A percentile compares a stretch with the other conserved stretches of the same genome.
Conservation (phyloP, 352 stramenopile genomes). For the Globisporangium ultimum region DNA sequence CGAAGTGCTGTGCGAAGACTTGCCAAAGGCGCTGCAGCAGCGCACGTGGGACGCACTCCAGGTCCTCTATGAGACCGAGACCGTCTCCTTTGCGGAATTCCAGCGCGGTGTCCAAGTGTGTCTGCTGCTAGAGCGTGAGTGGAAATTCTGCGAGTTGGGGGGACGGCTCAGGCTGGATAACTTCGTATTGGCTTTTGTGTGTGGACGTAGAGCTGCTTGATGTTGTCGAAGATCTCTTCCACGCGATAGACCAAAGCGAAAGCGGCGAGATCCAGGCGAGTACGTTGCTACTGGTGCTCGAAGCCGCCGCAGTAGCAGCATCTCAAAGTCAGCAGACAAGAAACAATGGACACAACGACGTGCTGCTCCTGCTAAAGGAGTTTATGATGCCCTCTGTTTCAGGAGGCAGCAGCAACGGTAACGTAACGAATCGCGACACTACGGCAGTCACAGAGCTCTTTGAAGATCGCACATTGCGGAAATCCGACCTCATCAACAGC, state of each 20-base stretch:
- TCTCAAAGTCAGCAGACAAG: neutral
- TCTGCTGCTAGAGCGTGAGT: slow-evolving; percentile 15
- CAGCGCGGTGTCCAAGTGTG: slow-evolving; percentile 11
- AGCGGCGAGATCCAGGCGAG: slow-evolving; percentile 8
- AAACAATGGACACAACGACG: neutral
- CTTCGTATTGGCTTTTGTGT: neutral
- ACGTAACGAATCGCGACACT: neutral
- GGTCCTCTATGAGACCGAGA: neutral
- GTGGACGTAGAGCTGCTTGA: slow-evolving; percentile 8
- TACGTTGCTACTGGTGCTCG: slow-evolving; percentile 5
- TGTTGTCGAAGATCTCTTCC: slow-evolving; percentile 10
- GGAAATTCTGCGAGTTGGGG: neutral
- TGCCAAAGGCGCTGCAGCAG: slow-evolving; percentile 8
- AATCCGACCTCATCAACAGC: slow-evolving; percentile 3
- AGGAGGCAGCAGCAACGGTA: neutral
- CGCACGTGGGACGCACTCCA: neutral
- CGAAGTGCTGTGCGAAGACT: slow-evolving; percentile 10
- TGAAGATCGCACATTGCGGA: slow-evolving; percentile 7
- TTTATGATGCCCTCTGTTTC: neutral
- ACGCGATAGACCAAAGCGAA: slow-evolving; percentile 10
- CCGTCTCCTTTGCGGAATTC: slow-evolving; percentile 8
- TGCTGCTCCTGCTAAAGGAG: slow-evolving; percentile 1
- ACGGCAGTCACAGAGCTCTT: neutral
- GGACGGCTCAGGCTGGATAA: neutral
- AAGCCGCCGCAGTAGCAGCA: slow-evolving; percentile 1